These are phyloP conservation scores for Phaeotremella fagi DNA, from an alignment of 768 basidiomycete genomes.

Conservation along the genomic window DNA sequence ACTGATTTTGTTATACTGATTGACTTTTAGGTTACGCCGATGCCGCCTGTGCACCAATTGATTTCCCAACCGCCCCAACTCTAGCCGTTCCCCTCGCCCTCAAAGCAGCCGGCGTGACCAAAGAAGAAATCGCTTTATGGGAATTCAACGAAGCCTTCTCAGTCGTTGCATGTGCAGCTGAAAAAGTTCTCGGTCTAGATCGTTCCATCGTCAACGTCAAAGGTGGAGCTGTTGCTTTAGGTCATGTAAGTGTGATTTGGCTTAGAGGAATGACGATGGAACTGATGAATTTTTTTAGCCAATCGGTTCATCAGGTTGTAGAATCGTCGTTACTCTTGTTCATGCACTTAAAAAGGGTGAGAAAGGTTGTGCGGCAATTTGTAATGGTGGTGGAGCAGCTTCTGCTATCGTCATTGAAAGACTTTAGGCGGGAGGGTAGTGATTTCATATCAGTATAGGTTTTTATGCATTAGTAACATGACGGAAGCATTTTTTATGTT, in stretches of 20 bases:
- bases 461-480: too few species aligned
- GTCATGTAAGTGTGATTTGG: conserved; percentile 48
- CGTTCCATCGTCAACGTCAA: conserved; percentile 75
- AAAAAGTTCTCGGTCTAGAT: conserved; percentile 79
- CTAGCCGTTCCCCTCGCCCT: conserved; percentile 84
- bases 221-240: conserved; percentile 93
- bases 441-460: too few species aligned
- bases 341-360: conserved; percentile 87
- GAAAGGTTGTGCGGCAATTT: conserved; percentile 93
- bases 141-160: conserved; percentile 99
- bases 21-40: conserved; percentile 77
- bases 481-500: too few species aligned
- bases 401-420: conserved; percentile 82
- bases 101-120: conserved; percentile 73
- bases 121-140: conserved; percentile 81
- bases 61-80: conserved; percentile 94
- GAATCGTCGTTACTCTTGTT: conserved; percentile 87
- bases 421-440: conserved; percentile 61
- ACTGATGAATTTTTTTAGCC: conserved; percentile 64
- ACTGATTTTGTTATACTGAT: conserved; percentile 1
- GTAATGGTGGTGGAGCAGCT: conserved; percentile 76
- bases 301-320: conserved; percentile 90
- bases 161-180: conserved; percentile 81
- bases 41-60: conserved; percentile 90
- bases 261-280: conserved; percentile 12